Conservation (phyloP, 176 grass and related monocot species). For the Otatea glauca region DNA sequence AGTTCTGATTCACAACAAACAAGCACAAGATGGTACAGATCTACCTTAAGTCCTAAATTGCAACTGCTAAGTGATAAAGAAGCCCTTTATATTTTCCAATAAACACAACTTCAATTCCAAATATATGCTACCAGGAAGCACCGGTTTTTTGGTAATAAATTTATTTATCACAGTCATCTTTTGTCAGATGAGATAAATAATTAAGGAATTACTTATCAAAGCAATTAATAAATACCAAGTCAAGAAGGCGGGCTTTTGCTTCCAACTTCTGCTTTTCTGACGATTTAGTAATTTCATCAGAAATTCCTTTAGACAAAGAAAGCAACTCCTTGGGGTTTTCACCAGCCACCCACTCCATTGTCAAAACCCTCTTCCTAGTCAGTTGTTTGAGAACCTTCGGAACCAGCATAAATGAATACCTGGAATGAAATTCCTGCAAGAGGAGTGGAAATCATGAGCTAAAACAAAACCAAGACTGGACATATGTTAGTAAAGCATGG, state of each 20-base stretch:
- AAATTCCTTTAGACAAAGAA: constrained; percentile 66
- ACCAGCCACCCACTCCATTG: constrained; percentile 90
- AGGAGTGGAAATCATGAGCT: constrained; percentile 39
- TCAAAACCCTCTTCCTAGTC: constrained; percentile 88
- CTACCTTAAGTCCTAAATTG: background rate
- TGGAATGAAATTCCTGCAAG: constrained; percentile 83
- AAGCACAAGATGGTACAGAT: constrained; percentile 7
- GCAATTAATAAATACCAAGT: constrained; percentile 66
- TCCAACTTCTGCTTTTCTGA: constrained; percentile 68
- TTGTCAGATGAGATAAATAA: constrained; percentile 2
- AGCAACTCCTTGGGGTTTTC: constrained; percentile 83
- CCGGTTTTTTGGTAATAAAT: background rate
- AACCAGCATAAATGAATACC: constrained; percentile 81
- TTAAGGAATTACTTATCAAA: background rate
- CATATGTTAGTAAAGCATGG: constrained; percentile 28
- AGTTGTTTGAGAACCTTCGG: constrained; percentile 80
- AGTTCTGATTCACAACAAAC: constrained; percentile 33
- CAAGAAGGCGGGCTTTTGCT: constrained; percentile 75
- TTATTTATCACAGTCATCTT: background rate
- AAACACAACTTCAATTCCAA: constrained; percentile 8
- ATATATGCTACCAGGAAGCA: constrained; percentile 2
- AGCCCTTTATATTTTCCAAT: background rate
- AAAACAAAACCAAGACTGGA: constrained; percentile 26
- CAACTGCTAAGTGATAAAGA: background rate
- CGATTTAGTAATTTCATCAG: constrained; percentile 17